Evolutionary conservation across 352 stramenopile genomes (phyloP), one percentile per base, ranked within the genome.

Genomic region (Blastocystis sp.): DNA sequence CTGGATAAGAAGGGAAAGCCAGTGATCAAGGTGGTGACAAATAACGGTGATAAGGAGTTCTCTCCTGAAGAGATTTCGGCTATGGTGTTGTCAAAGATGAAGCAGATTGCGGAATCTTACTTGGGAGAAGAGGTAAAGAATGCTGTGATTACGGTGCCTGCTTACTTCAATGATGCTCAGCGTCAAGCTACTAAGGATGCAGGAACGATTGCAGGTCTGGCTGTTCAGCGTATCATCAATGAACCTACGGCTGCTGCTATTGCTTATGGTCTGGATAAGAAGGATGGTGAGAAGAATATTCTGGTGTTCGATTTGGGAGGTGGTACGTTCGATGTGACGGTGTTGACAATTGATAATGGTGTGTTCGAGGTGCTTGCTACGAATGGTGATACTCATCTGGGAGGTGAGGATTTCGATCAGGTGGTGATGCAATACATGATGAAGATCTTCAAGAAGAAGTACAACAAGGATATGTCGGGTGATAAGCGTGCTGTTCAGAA

Each of bases 101-200:
- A 98, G 92, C 88, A 93, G 73, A 98, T 97, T 46, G 96, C 97
- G 12, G 97, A 99, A 92, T 93, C 91, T 49, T 99, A 97, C 91
- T 93, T 99, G 73, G 95, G 96, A 87, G 93, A 95, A 88, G 93
- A 97, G 58, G 92, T 99, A 32, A 94, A 95, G n/a, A n/a, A n/a
- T n/a, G n/a, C n/a, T n/a, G n/a, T n/a, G n/a, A n/a, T n/a, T n/a
- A n/a, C n/a, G n/a, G n/a, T n/a, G n/a, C n/a, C n/a, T n/a, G n/a
- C n/a, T n/a, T n/a, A n/a, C n/a, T n/a, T n/a, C n/a, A n/a, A 99
- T 99, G 96, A 99, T 90, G 93, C 95, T 6, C 97, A 99, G 91
- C 94, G 97, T 90, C 95, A 99, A 92, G 96, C 97, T 42, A 99
- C 97, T 73, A 99, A 99, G 93, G 96, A 99, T 91, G 97, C 97